Evolutionary conservation across 2,329 filamentous ascomycete genomes (phyloP), one percentile per base, ranked within the genome.

Genomic region (Tolypocladium pustulatum): DNA sequence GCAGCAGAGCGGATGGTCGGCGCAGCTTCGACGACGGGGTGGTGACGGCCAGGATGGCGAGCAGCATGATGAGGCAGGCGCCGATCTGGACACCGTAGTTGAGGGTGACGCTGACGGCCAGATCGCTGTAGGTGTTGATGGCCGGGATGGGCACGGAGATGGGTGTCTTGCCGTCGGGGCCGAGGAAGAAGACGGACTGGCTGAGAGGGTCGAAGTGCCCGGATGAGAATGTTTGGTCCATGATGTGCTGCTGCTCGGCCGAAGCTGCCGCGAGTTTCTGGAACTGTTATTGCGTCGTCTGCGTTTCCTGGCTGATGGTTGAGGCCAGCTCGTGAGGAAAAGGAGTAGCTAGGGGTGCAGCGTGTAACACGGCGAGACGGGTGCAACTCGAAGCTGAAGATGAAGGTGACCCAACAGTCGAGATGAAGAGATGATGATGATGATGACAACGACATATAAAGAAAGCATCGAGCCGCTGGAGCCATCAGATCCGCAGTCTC

Each of bases 71-170:
- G 59, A 86, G 63, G 54, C 82, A 83, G 30, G 87, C 83, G 36
- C 90, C 90, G 56, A 91, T 78, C 69, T 93, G 89, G 22, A 81
- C 74, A 57, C 82, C 86, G 68, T 87, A 90, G 72, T 85, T 87
- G 76, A 89, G 84, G 68, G 68, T 69, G 32, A 73, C 69, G 65
- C 69, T 73, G 62, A 71, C 60, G 46, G 69, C 67, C 36, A 68
- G 67, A 30, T 65, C 62, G 61, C 70, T 71, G 56, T 69, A 64
- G 30, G 54, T 43, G 61, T 77, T 70, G 54, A 79, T 61, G 17
- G 52, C 10, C 8, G 61, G 15, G n/a, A 75, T 61, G 20, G 74
- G 67, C 53, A 76, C 59, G 6, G 63, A 56, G 58, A 75, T 65
- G 15, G 64, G 58, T 0, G 66, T 72, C 55, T 61, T 54, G 54